phyloP scores from a whole-genome alignment of 257 asterid genomes.

The Echites panduratus region DNA sequence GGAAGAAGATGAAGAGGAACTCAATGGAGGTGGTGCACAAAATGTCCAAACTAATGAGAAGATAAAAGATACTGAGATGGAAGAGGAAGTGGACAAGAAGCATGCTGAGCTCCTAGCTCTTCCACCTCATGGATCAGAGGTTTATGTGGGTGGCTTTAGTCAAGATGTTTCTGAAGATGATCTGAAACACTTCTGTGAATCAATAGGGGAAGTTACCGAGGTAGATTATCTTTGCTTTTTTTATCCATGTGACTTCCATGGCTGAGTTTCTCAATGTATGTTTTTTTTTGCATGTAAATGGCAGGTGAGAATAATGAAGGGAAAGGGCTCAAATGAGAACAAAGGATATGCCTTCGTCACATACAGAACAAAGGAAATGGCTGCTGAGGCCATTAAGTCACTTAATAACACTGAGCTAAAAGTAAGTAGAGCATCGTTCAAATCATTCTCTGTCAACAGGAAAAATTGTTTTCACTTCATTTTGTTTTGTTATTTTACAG shows the following conservation, averaged over 20 bases:
- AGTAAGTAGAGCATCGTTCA: constrained; percentile 31
- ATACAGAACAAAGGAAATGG: constrained; percentile 76
- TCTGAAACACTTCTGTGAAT: constrained; percentile 62
- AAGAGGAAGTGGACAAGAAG: constrained; percentile 42
- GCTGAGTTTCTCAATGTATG: constrained; percentile 13
- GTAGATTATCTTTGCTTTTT: constrained; percentile 27
- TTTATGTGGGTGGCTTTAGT: constrained; percentile 78
- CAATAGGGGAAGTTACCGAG: constrained; percentile 85
- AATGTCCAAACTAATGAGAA: constrained; percentile 40
- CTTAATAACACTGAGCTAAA: constrained; percentile 69
- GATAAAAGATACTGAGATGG: constrained; percentile 47
- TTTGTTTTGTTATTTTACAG: background rate
- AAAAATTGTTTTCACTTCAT: background rate
- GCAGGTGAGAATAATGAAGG: constrained; percentile 96
- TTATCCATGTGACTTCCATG: constrained; percentile 4
- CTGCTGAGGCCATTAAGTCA: constrained; percentile 80
- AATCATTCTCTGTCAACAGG: background rate
- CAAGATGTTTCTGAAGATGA: constrained; percentile 70
- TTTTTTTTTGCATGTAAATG: constrained; percentile 21
- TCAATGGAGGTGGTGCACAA: constrained; percentile 23
- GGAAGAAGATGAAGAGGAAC: constrained; percentile 43
- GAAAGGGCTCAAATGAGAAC: constrained; percentile 75
- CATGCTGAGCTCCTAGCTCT: constrained; percentile 86
- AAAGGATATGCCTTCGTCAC: constrained; percentile 95
- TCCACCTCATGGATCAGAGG: constrained; percentile 96